Conservation (phyloP, 2,329 filamentous ascomycete species). For the Calonectria pteridis region DNA sequence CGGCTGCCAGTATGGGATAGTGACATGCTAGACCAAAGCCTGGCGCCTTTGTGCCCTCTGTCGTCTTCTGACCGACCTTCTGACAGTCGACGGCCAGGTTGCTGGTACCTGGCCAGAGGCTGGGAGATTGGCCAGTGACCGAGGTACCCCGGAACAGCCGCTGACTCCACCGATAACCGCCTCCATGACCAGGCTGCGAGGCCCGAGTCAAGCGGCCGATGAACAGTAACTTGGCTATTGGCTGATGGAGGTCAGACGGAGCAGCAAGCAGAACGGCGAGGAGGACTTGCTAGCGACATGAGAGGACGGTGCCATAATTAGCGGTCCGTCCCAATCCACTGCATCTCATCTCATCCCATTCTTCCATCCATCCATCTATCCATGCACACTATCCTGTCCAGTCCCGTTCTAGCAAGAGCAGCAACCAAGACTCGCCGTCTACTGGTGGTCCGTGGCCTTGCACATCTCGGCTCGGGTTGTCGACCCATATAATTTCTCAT, state of each 20-base stretch:
- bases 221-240: background rate
- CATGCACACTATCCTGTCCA: background rate
- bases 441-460: constrained; percentile 25
- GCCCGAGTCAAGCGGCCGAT: constrained; percentile 40
- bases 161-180: constrained; percentile 38
- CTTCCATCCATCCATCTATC: constrained; percentile 11
- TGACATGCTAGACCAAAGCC: background rate
- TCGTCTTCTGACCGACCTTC: constrained; percentile 12
- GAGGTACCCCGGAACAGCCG: constrained; percentile 40
- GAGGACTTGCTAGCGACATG: constrained; percentile 4
- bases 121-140: constrained; percentile 40
- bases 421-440: constrained; percentile 16
- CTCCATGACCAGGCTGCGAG: constrained; percentile 39
- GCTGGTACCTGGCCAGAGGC: constrained; percentile 38
- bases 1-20: background rate
- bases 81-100: constrained; percentile 10
- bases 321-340: constrained; percentile 13
- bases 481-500: constrained; percentile 27
- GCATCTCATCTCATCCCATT: constrained; percentile 27
- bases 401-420: constrained; percentile 5
- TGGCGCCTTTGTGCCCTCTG: background rate
- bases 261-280: constrained; percentile 7
- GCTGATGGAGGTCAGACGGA: constrained; percentile 2
- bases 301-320: constrained; percentile 26
- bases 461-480: constrained; percentile 28